phyloP scores from a whole-genome alignment of 2,329 filamentous ascomycete species.

The Aspergillus sp. region DNA sequence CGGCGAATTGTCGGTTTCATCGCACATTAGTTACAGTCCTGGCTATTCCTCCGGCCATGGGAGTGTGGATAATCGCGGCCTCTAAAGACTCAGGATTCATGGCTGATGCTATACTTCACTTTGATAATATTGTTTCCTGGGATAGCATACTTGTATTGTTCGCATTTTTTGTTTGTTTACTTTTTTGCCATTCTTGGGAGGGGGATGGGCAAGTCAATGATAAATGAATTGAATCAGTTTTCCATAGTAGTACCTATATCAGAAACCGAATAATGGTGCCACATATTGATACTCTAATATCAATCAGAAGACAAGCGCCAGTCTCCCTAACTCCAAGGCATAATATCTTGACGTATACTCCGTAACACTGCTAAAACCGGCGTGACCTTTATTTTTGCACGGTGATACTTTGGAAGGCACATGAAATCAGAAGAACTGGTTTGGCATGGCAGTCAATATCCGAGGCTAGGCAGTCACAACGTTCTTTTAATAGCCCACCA shows the following conservation, averaged over 20 bases:
- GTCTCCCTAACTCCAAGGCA: too few species aligned
- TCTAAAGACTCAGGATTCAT: constrained; percentile 6
- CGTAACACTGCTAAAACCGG: background rate
- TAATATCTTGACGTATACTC: too few species aligned
- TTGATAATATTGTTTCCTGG: background rate
- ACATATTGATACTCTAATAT: too few species aligned
- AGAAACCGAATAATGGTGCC: too few species aligned
- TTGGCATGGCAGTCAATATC: too few species aligned
- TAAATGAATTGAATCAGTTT: background rate
- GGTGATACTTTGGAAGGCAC: background rate
- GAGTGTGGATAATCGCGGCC: constrained; percentile 23
- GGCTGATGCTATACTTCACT: too few species aligned
- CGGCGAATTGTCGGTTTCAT: constrained; percentile 22
- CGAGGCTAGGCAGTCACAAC: too few species aligned
- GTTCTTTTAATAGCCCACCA: too few species aligned
- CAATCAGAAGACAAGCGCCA: too few species aligned
- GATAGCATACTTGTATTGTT: too few species aligned
- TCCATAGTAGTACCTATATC: too few species aligned
- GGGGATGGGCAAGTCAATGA: background rate
- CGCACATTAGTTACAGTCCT: constrained; percentile 24
- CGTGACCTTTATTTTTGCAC: background rate
- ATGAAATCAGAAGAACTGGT: too few species aligned
- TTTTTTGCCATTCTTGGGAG: background rate
- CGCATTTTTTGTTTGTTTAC: background rate
- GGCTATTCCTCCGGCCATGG: constrained; percentile 23